phyloP scores from a whole-genome alignment of 2,329 filamentous ascomycete species.

The Laburnicola sp. region DNA sequence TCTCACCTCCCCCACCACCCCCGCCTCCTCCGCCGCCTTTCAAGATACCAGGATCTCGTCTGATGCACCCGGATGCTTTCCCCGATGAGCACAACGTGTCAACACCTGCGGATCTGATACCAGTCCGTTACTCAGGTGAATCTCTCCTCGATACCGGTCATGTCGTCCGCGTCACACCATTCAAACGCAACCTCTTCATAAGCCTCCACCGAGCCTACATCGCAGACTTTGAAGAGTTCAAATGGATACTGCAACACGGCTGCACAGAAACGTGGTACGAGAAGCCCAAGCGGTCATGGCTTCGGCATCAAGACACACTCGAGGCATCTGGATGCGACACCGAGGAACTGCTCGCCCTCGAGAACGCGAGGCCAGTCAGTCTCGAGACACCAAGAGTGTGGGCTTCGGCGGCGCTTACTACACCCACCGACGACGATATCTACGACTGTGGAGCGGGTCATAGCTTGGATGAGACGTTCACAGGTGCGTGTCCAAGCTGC shows the following conservation, averaged over 20 bases:
- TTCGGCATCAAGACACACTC: conserved; percentile 16
- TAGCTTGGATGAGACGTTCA: conserved; percentile 13
- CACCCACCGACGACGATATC: conserved; percentile 35
- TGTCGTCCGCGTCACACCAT: conserved; percentile 26
- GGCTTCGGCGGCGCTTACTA: conserved; percentile 35
- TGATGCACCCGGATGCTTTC: background rate
- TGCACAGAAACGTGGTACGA: conserved; percentile 36
- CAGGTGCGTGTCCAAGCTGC: conserved; percentile 28
- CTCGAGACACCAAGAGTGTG: conserved; percentile 34
- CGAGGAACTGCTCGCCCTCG: conserved; percentile 18
- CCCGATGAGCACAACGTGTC: conserved; percentile 12
- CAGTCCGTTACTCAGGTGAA: conserved; percentile 25
- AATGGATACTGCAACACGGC: conserved; percentile 34
- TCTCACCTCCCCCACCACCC: conserved; percentile 14
- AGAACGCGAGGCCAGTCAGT: conserved; percentile 21
- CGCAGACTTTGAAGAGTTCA: conserved; percentile 33
- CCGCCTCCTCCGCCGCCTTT: background rate
- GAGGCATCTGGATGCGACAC: conserved; percentile 10
- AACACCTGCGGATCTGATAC: conserved; percentile 24
- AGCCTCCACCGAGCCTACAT: conserved; percentile 25
- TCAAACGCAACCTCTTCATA: conserved; percentile 30
- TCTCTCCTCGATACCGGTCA: conserved; percentile 17
- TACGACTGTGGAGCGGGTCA: conserved; percentile 28
- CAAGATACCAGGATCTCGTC: background rate
- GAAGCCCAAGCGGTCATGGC: conserved; percentile 23